Conservation (phyloP, 2,329 filamentous ascomycete genomes). For the Aspergillus phoenicis region DNA sequence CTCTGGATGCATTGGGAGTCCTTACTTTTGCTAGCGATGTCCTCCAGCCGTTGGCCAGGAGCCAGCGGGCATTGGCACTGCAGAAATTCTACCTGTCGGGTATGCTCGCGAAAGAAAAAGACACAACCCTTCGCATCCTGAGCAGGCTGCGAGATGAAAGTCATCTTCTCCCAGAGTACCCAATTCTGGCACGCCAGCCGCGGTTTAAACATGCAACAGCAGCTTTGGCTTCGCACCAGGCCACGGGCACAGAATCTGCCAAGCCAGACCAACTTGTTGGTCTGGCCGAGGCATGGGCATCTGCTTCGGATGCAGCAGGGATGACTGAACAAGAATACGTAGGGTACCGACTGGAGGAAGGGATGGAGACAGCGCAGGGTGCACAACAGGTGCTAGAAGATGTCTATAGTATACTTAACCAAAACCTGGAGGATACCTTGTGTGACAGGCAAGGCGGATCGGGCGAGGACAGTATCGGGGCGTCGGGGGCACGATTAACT, state of each 20-base stretch:
- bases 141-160: constrained; percentile 46
- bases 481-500: constrained; percentile 31
- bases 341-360: constrained; percentile 35
- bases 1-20: constrained; percentile 31
- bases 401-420: constrained; percentile 39
- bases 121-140: constrained; percentile 38
- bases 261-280: constrained; percentile 36
- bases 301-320: constrained; percentile 40
- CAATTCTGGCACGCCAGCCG: constrained; percentile 38
- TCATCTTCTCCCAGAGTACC: constrained; percentile 47
- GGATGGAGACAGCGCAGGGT: constrained; percentile 34
- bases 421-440: constrained; percentile 33
- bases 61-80: constrained; percentile 39
- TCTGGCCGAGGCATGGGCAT: constrained; percentile 44
- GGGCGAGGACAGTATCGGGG: constrained; percentile 35
- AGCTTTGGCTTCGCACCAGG: constrained; percentile 28
- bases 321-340: constrained; percentile 36
- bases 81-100: constrained; percentile 43
- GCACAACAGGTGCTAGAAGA: constrained; percentile 35
- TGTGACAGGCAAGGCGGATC: constrained; percentile 19
- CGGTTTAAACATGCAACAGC: constrained; percentile 40
- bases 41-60: constrained; percentile 39
- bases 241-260: constrained; percentile 18
- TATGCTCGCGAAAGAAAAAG: constrained; percentile 43
- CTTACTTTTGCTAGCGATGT: constrained; percentile 37